phyloP scores from a whole-genome alignment of 495 filamentous ascomycete genomes.

The Hypoxylon fragiforme region DNA sequence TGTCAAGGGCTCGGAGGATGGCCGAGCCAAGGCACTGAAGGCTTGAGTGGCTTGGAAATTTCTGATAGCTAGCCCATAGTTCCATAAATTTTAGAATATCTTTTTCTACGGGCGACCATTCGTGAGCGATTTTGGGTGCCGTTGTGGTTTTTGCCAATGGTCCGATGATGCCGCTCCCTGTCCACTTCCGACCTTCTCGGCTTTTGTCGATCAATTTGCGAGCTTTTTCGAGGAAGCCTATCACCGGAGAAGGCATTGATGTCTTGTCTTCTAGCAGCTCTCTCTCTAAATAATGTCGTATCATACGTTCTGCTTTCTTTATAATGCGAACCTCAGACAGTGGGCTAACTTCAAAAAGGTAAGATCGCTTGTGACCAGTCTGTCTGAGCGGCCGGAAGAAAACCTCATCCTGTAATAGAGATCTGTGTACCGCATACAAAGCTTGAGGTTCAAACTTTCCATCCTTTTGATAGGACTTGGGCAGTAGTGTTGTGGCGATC shows the following conservation, averaged over 20 bases:
- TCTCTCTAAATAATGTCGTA: slow-evolving; percentile 41
- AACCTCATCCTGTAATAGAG: slow-evolving; percentile 59
- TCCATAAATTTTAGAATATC: slow-evolving; percentile 72
- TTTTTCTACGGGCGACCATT: slow-evolving; percentile 54
- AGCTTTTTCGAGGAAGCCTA: slow-evolving; percentile 65
- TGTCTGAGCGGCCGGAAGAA: slow-evolving; percentile 48
- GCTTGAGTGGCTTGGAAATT: slow-evolving; percentile 49
- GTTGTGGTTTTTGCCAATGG: slow-evolving; percentile 42
- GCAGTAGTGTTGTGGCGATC: slow-evolving; percentile 58
- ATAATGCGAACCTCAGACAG: slow-evolving; percentile 34
- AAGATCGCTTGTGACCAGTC: slow-evolving; percentile 40
- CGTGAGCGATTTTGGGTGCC: slow-evolving; percentile 22
- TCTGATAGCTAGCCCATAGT: slow-evolving; percentile 62
- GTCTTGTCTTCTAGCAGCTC: background rate
- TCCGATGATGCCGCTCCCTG: slow-evolving; percentile 55
- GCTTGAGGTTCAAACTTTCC: slow-evolving; percentile 54
- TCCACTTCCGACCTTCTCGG: slow-evolving; percentile 63
- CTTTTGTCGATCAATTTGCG: slow-evolving; percentile 66
- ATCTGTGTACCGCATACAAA: slow-evolving; percentile 70
- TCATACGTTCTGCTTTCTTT: slow-evolving; percentile 31
- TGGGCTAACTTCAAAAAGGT: slow-evolving; percentile 45
- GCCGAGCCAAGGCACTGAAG: slow-evolving; percentile 66
- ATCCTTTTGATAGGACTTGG: slow-evolving; percentile 48
- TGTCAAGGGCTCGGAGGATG: slow-evolving; percentile 69
- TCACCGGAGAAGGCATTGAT: slow-evolving; percentile 9